Conservation (phyloP, 2,329 filamentous ascomycete species). For the Penicillium thymicola region DNA sequence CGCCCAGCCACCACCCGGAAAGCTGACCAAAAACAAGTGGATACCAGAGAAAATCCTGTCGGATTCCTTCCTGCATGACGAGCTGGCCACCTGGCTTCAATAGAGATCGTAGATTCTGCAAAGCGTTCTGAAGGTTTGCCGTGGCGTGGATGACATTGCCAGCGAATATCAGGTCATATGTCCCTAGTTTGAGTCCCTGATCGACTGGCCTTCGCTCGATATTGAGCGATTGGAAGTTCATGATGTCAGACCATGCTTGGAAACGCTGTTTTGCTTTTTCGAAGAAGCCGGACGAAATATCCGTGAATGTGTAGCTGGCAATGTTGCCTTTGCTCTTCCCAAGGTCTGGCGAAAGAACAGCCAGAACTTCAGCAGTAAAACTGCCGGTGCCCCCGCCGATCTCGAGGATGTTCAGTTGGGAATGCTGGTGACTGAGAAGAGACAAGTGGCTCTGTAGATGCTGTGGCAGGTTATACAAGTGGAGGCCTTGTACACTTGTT, state of each 20-base stretch:
- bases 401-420: conserved; percentile 19
- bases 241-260: conserved; percentile 19
- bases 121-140: conserved; percentile 5
- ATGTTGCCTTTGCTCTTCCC: conserved; percentile 8
- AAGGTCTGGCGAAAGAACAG: conserved; percentile 14
- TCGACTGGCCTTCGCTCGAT: conserved; percentile 25
- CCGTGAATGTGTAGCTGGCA: conserved; percentile 29
- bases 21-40: conserved; percentile 22
- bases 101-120: conserved; percentile 16
- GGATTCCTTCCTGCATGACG: conserved; percentile 23
- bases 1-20: conserved; percentile 22
- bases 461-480: conserved; percentile 21
- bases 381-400: conserved; percentile 33
- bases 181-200: conserved; percentile 29
- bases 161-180: conserved; percentile 37
- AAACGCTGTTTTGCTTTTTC: conserved; percentile 27
- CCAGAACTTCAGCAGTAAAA: conserved; percentile 22
- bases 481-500: conserved; percentile 28
- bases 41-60: conserved; percentile 24
- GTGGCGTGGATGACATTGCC: conserved; percentile 37
- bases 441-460: conserved; percentile 19
- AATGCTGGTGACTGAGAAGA: conserved; percentile 22
- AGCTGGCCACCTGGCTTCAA: conserved; percentile 21
- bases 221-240: conserved; percentile 31
- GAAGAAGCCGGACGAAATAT: conserved; percentile 32